Base-by-base conservation (phyloP, 768 basidiomycete genomes). In the Suillus tomentosus region DNA sequence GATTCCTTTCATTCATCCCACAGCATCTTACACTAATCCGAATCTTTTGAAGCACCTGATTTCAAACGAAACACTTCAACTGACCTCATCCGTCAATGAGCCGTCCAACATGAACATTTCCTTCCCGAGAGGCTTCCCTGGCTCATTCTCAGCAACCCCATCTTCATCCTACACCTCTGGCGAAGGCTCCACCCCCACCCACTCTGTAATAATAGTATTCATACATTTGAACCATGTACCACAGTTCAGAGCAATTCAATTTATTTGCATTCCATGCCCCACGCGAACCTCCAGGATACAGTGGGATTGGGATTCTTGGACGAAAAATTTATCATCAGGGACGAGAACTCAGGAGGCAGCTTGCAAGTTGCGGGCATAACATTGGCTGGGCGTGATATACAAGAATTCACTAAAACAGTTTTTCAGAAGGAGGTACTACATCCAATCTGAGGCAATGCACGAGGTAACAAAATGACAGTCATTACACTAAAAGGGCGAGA, bases 1-100 rank as follows among this genome's bases (percentile, higher is more conserved):
- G 91, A 85, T 31, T 37, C 39, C 7, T 59, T 51, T 63, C 42
- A 58, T 17, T 47, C 54, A 11, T 62, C 42, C 34, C 45, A 40
- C 61, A 57, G 19, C 72, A 67, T 72, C 61, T 3, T 61, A 39
- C 67, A 66, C 70, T 72, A 40, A 69, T 62, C 0, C 74, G 88
- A 90, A 73, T 90, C 93, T 74, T 87, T 94, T 15, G 86, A 88
- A 64, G 92, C 92, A 10, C 93, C 92, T 59, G 90, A 89, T 71
- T 94, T 90, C 75, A 90, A 83, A 71, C 89, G 85, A 66, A 93
- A 88, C 70, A 85, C 84, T n/a, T 90, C 90, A 47, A 85, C 88
- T 3, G 92, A 93, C 71, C 85, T 93, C 66, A 86, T 94, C 64
- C 87, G 85, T 36, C 90, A 90, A 73, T 90, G 91, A 39, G 92